These are phyloP conservation scores for Gracilaria domingensis DNA, from an alignment of 23 red algal species.

Conservation along the genomic window DNA sequence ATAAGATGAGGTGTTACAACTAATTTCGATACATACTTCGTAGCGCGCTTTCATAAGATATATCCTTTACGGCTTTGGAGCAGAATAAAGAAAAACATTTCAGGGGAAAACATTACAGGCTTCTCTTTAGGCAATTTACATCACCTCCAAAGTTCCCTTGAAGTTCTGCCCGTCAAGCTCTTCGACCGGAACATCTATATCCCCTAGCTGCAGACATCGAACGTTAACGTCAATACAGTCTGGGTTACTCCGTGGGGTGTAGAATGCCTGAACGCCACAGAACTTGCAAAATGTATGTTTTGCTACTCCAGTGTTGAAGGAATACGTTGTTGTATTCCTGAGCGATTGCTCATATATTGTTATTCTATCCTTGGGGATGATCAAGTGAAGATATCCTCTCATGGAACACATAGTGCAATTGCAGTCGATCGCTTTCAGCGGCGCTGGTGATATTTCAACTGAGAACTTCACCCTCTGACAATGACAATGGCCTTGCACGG, in stretches of 20 bases:
- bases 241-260: conserved; percentile 56
- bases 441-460: conserved; percentile 1
- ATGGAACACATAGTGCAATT: conserved; percentile 55
- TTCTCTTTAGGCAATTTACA: neutral
- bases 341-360: neutral
- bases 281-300: conserved; percentile 54
- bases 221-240: conserved; percentile 55
- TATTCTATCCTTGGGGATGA: conserved; percentile 33
- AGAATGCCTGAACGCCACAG: conserved; percentile 61
- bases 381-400: conserved; percentile 65
- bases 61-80: neutral
- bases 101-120: neutral
- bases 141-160: conserved; percentile 25
- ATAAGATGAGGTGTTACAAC: no score
- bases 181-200: conserved; percentile 28
- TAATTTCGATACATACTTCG: no score
- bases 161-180: conserved; percentile 48
- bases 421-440: conserved; percentile 37
- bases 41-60: no score
- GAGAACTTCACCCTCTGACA: conserved; percentile 34
- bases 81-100: neutral
- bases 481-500: conserved; percentile 47
- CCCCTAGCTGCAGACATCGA: conserved; percentile 43
- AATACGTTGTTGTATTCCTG: conserved; percentile 23
- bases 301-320: conserved; percentile 49